Percentiles rank a stretch among this genome's conserved stretches.
Conservation (phyloP, 805 yeast genomes). For the Myxozyma neotropica region DNA sequence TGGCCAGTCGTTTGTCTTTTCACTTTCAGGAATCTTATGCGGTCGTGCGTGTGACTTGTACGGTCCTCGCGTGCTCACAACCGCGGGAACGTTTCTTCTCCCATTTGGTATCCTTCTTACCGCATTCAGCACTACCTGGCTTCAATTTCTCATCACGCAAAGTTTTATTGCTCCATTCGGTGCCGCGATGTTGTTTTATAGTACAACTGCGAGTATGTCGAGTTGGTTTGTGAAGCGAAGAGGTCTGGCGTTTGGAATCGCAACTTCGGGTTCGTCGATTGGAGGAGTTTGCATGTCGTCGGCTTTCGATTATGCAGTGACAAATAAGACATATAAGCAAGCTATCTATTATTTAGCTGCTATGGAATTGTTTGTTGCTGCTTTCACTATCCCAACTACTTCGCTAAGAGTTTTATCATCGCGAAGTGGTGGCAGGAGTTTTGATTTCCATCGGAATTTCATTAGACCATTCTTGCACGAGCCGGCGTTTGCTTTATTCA, state of each 20-base stretch:
- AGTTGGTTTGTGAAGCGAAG: slow-evolving; percentile 51
- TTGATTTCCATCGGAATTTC: slow-evolving; percentile 7
- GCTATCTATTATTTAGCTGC: not conserved
- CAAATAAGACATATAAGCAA: not conserved
- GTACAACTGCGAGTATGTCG: slow-evolving; percentile 34
- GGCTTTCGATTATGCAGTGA: slow-evolving; percentile 44
- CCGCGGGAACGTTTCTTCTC: slow-evolving; percentile 6
- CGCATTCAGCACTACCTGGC: slow-evolving; percentile 4
- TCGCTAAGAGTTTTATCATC: not conserved
- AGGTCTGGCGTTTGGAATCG: slow-evolving; percentile 51
- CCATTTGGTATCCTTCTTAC: slow-evolving; percentile 2
- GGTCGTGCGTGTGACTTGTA: slow-evolving; percentile 26
- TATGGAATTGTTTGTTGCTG: not conserved
- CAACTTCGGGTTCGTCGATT: slow-evolving; percentile 54
- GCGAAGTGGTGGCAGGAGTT: not conserved
- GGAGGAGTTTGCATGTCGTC: slow-evolving; percentile 55
- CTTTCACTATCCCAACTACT: slow-evolving; percentile 4
- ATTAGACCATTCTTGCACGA: slow-evolving; percentile 37
- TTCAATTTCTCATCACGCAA: not conserved
- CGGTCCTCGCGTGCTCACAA: slow-evolving; percentile 20
- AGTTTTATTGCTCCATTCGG: slow-evolving; percentile 7
- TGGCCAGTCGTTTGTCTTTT: slow-evolving; percentile 14
- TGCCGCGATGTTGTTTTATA: slow-evolving; percentile 7
- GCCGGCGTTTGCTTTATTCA: slow-evolving; percentile 35
- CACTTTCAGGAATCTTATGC: slow-evolving; percentile 9